Evolutionary conservation across 768 basidiomycete species (phyloP).

Genomic region (Antrodiella citrinella): DNA sequence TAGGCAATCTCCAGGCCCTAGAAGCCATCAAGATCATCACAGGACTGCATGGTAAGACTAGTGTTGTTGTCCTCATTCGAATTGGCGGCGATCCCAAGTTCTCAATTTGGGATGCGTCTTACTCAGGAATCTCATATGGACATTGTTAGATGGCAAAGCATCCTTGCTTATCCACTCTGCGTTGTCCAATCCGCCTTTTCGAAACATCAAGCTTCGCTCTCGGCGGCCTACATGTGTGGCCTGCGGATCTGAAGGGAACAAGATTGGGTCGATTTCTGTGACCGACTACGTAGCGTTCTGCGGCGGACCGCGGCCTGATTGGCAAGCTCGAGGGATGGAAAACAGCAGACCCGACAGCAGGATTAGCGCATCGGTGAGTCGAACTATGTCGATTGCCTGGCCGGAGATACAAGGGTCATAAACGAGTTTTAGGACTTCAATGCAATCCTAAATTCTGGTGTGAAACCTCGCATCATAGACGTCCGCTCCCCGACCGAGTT

Average conservation of each 20-base stretch:
- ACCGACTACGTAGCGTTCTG: slow-evolving; percentile 85
- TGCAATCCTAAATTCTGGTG: slow-evolving; percentile 25
- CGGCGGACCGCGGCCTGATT: slow-evolving; percentile 63
- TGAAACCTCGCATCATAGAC: slow-evolving; percentile 48
- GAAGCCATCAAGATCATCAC: slow-evolving; percentile 78
- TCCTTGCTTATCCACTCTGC: slow-evolving; percentile 71
- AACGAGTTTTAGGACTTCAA: slow-evolving; percentile 38
- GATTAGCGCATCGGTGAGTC: slow-evolving; percentile 27
- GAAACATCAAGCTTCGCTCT: slow-evolving; percentile 73
- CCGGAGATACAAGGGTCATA: background rate
- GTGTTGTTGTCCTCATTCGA: background rate
- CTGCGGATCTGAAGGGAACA: slow-evolving; percentile 52
- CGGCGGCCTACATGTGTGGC: slow-evolving; percentile 65
- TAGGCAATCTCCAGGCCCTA: slow-evolving; percentile 84
- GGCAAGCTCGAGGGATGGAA: slow-evolving; percentile 46
- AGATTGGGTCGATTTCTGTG: slow-evolving; percentile 37
- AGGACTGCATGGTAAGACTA: slow-evolving; percentile 51
- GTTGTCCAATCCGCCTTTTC: slow-evolving; percentile 60
- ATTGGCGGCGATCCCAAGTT: too few relatives aligned
- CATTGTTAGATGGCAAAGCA: slow-evolving; percentile 44
- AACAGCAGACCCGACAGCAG: slow-evolving; percentile 11
- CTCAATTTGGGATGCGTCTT: background rate
- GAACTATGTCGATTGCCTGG: slow-evolving; percentile 10
- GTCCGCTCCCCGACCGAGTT: slow-evolving; percentile 76
- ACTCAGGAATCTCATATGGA: background rate